Base-by-base conservation (phyloP, 805 yeast species). In the Yarrowia sp. region DNA sequence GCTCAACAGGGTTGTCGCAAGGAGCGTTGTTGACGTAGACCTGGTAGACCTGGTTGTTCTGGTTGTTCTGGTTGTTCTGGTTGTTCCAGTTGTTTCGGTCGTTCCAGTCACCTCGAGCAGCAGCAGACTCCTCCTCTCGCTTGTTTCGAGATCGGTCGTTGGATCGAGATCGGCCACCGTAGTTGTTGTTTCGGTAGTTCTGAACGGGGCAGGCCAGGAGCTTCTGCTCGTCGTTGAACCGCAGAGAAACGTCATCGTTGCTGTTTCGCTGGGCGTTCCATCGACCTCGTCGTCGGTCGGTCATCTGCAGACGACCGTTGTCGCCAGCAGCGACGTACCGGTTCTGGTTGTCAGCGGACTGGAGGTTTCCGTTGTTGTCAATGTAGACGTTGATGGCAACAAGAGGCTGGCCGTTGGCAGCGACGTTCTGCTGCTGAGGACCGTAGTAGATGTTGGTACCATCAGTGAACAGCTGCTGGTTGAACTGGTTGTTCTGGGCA, bases 381-480 rank as follows among this genome's bases (percentile, higher is more conserved):
- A 46, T 18, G 36, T 12, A 29, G 8, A 46, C 53, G 53, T 29
- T 29, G 36, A 46, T 46, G 25, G 35, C 25, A 4, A 29, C 53
- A 2, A 46, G 35, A 6, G 35, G 35, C 36, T 29, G 53, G 19
- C 53, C 53, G 16, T 46, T 14, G n/a, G 36, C 25, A 29, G 36
- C 35, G 19, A 19, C 18, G 16, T 46, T 29, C 36, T 46, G 35
- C 22, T 6, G 12, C 33, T 18, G 32, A 24, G 33, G 51, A 19
- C 53, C 53, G 36, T 46, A 46, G 53, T 46, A 46, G 24, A 46
- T 29, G 53, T 46, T 46, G 53, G 19, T 19, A 6, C 53, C 53
- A 19, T 46, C 53, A 13, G 53, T 56, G 61, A 29, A 44, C n/a
- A 29, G 53, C 53, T 38, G 49, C 61, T 27, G 53, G 53, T n/a